Base-by-base conservation (phyloP, 441 rosid species). In the Viola pubescens region DNA sequence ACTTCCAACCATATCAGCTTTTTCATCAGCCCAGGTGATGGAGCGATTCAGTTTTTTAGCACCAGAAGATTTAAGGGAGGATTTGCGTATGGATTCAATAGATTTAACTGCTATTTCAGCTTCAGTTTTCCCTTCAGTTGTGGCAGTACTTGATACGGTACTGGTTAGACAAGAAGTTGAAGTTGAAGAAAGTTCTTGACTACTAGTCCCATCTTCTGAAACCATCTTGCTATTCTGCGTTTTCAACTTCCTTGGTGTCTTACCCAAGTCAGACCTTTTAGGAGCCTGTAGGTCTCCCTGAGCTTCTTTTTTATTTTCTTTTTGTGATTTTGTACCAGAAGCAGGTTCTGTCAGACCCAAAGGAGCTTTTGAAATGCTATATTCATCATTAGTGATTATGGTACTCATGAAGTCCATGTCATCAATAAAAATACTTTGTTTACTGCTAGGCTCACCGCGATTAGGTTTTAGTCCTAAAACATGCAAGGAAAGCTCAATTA, bases 11-110 rank as follows among this genome's bases (percentile, higher is more conserved):
- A 66, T 62, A 66, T 57, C 75, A 59, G 34, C 68, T 66, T 80
- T 77, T 73, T 79, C 76, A 78, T 88, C 94, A 16, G 91, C 89
- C 95, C 91, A 89, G 39, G 85, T 83, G 61, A 87, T 90, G 54
- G 86, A 75, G 55, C 63, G 80, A 37, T 48, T 61, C 42, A 67
- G 67, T 72, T 77, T 86, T 77, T 81, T 82, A 37, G 84, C 58
- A 55, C 76, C 77, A 41, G 84, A 68, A 54, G 75, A 63, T 79
- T 80, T 85, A 64, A 94, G 91, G 57, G 92, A 86, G 48, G 97
- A 73, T 70, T 80, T 94, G 59, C 69, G 78, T 54, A 67, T 51
- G n/a, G 64, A 44, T 68, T 66, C 80, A 69, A 69, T 65, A 54
- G 72, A 72, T 56, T 62, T 63, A 52, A 67, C 72, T 52, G 65